Percentiles rank a stretch among this genome's conserved stretches.
These are phyloP conservation scores for Auriscalpium microsporum DNA, from an alignment of 768 basidiomycete genomes.

Conservation along the genomic window DNA sequence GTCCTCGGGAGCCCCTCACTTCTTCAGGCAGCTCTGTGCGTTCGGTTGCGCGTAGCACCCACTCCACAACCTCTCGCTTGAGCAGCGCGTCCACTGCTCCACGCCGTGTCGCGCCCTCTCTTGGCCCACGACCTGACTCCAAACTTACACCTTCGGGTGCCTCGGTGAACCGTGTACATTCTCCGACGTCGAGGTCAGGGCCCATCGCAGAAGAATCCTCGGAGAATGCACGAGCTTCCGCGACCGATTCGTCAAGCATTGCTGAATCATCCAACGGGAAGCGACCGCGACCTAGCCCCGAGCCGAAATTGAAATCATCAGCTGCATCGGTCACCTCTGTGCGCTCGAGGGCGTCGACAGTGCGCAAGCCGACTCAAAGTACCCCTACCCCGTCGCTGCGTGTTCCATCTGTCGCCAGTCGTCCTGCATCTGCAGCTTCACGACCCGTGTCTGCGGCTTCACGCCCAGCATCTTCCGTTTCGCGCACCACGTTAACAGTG, in stretches of 20 bases:
- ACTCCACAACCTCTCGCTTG: slow-evolving; percentile 25
- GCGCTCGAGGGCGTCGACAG: slow-evolving; percentile 30
- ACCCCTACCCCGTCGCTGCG: slow-evolving; percentile 12
- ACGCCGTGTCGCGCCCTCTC: slow-evolving; percentile 16
- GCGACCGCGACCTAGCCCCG: slow-evolving; percentile 8
- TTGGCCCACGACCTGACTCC: slow-evolving; percentile 47
- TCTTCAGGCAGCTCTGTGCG: slow-evolving; percentile 35
- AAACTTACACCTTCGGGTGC: slow-evolving; percentile 52
- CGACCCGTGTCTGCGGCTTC: slow-evolving; percentile 10
- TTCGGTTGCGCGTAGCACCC: slow-evolving; percentile 37
- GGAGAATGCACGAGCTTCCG: background rate
- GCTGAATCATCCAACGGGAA: background rate
- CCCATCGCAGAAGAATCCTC: slow-evolving; percentile 7
- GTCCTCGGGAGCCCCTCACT: slow-evolving; percentile 21
- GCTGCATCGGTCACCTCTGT: slow-evolving; percentile 30
- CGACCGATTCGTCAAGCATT: background rate
- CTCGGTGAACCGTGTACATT: slow-evolving; percentile 9
- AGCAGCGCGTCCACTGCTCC: slow-evolving; percentile 18
- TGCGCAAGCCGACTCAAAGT: slow-evolving; percentile 22
- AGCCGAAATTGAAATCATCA: slow-evolving; percentile 13
- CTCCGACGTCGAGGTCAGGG: slow-evolving; percentile 10
- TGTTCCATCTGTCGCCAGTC: slow-evolving; percentile 7
- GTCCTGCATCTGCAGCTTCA: slow-evolving; percentile 17
- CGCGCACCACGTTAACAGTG: slow-evolving; percentile 19
- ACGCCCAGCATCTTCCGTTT: slow-evolving; percentile 21